Evolutionary conservation across 2,329 filamentous ascomycete genomes (phyloP), one percentile per base, ranked within the genome.

Genomic region (Lachnellula occidentalis): DNA sequence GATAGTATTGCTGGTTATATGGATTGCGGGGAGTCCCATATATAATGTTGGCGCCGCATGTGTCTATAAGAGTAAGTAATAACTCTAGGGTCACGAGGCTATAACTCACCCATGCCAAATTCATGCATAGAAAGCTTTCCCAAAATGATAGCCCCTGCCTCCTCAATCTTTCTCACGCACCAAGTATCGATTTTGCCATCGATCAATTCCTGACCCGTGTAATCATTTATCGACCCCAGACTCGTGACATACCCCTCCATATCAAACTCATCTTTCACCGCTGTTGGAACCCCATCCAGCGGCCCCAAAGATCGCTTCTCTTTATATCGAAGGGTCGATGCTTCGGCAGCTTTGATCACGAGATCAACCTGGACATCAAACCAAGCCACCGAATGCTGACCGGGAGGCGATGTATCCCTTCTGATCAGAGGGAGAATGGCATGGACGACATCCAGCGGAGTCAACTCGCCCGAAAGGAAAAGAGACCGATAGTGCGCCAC

Each of bases 111-210:
- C n/a, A 61, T 41, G 1, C 86, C 54, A 88, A 76, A 4, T 87
- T 95, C 90, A 70, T 95, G 90, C 90, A 95, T 94, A 45, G 80
- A 85, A 46, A 87, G 81, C 73, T 92, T 92, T 5, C 88, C 90
- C 48, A 95, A 72, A 27, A 94, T 74, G 14, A 92, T 74, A 1
- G 81, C 86, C 1, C 88, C 88, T 1, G 85, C 82, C 53, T 88
- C 83, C 62, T 87, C 78, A 63, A 61, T 41, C 48, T 61, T 59
- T 50, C 51, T 53, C 9, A 58, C 59, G 39, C 57, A 60, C 57
- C 57, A 61, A 47, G 51, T 53, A 1, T 56, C 59, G 14, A 61
- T 61, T 4, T 48, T 54, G 36, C 56, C 49, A 39, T 55, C 59
- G n/a, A 45, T 21, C 11, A 15, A 11, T 9, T 27, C 22, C 19